Conservation (phyloP, 2,329 filamentous ascomycete species). For the Teratosphaeria nubilosa region DNA sequence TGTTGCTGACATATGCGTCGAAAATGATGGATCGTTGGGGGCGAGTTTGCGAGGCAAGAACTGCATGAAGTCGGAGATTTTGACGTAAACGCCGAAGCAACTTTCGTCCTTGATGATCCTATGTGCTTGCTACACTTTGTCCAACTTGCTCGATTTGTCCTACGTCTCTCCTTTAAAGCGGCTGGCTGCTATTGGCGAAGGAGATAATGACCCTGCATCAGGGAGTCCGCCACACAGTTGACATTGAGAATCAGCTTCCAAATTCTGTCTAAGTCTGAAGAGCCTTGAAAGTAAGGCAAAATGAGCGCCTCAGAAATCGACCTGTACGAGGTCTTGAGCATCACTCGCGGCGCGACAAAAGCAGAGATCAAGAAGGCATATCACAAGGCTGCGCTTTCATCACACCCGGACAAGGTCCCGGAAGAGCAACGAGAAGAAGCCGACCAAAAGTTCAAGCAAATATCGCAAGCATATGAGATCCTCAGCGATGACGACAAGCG, state of each 20-base stretch:
- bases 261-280: not conserved
- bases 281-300: not conserved
- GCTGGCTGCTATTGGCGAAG: not conserved
- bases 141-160: not conserved
- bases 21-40: not conserved
- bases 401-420: slow-evolving; percentile 92
- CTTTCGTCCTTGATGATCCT: not conserved
- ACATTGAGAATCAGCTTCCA: too few relatives aligned
- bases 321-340: slow-evolving; percentile 63
- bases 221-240: too few relatives aligned
- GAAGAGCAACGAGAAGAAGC: slow-evolving; percentile 75
- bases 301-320: slow-evolving; percentile 29
- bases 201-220: not conserved
- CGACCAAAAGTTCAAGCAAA: slow-evolving; percentile 84
- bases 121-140: not conserved
- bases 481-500: slow-evolving; percentile 92
- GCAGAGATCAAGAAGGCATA: slow-evolving; percentile 92
- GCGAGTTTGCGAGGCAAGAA: not conserved
- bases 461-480: slow-evolving; percentile 94
- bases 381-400: slow-evolving; percentile 72
- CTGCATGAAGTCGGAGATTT: not conserved
- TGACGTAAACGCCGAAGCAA: not conserved
- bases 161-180: not conserved
- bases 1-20: not conserved
- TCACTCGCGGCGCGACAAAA: slow-evolving; percentile 60